phyloP scores from a whole-genome alignment of 306 rosid species.

The Chamaecrista fasciculata region DNA sequence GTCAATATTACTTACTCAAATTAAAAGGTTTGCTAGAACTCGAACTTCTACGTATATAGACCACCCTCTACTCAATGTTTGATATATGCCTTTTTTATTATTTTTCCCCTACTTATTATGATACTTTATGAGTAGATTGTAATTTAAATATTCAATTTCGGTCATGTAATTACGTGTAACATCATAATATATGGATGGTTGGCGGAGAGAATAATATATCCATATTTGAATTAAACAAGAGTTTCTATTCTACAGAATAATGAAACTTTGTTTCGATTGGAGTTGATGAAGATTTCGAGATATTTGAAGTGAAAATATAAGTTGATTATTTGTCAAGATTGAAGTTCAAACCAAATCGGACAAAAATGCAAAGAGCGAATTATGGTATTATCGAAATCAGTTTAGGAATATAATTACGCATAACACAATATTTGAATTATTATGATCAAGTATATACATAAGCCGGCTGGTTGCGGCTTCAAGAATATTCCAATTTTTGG shows the following conservation, averaged over 20 bases:
- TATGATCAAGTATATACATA: too few species aligned
- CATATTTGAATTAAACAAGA: neutral
- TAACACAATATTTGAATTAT: neutral
- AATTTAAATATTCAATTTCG: neutral
- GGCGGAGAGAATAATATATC: too few species aligned
- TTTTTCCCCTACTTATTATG: too few species aligned
- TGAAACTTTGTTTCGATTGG: neutral
- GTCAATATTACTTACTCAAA: too few species aligned
- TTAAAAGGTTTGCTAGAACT: too few species aligned
- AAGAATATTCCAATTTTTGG: too few species aligned
- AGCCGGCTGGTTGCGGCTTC: neutral
- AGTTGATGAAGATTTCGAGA: neutral
- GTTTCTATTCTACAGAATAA: neutral
- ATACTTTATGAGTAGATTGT: neutral
- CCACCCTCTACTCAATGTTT: too few species aligned
- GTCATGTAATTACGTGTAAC: too few species aligned
- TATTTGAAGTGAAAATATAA: neutral
- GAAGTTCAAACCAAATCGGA: neutral
- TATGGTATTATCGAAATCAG: too few species aligned
- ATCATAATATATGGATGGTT: too few species aligned
- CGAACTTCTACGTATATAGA: too few species aligned
- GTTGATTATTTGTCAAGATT: neutral
- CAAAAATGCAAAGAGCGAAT: neutral
- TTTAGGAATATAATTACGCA: too few species aligned
- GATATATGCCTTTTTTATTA: neutral